A percentile compares a stretch with the other conserved stretches of the same genome.
These are phyloP conservation scores for Colletotrichum sublineola DNA, from an alignment of 2,329 filamentous ascomycete genomes.

Conservation along the genomic window DNA sequence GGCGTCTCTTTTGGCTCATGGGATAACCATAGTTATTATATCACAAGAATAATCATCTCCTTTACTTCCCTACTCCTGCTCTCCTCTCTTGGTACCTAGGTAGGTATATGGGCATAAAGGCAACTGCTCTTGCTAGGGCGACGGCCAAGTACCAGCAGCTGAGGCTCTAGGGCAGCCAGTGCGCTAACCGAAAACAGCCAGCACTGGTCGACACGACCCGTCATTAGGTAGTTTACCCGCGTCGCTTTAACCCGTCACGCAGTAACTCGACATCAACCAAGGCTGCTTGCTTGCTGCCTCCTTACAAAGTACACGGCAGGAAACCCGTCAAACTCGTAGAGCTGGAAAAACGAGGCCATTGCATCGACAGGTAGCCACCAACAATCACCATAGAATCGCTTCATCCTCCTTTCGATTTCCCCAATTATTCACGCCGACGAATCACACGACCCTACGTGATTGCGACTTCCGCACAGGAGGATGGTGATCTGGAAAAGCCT, in stretches of 20 bases:
- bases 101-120: background rate
- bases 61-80: background rate
- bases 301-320: slow-evolving; percentile 9
- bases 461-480: slow-evolving; percentile 37
- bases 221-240: slow-evolving; percentile 37
- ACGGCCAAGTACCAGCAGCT: background rate
- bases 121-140: background rate
- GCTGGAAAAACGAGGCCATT: slow-evolving; percentile 26
- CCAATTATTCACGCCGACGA: background rate
- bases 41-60: background rate
- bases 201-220: slow-evolving; percentile 32
- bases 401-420: slow-evolving; percentile 7
- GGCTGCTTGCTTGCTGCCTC: slow-evolving; percentile 20
- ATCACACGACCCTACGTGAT: background rate
- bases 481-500: slow-evolving; percentile 40
- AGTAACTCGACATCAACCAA: slow-evolving; percentile 32
- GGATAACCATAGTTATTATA: background rate
- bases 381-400: slow-evolving; percentile 9
- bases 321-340: slow-evolving; percentile 25
- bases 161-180: slow-evolving; percentile 16
- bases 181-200: slow-evolving; percentile 34
- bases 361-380: slow-evolving; percentile 18
- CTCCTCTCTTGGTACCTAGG: background rate
- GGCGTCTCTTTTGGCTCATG: background rate
- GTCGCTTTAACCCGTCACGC: slow-evolving; percentile 41